phyloP scores from a whole-genome alignment of 495 filamentous ascomycete genomes.

The Talaromyces thailandensis region DNA sequence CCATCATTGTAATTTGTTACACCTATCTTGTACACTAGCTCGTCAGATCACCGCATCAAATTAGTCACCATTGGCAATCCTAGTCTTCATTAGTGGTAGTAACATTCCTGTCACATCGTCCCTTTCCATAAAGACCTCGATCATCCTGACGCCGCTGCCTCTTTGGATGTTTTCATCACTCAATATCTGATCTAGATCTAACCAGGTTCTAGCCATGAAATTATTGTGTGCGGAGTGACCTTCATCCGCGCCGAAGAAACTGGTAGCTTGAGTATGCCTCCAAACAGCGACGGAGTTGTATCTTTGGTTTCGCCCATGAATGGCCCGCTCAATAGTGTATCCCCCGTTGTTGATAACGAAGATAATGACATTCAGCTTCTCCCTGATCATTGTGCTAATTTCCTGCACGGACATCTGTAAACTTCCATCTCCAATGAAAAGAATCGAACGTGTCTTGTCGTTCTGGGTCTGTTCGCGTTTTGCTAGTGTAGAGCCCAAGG shows the following conservation, averaged over 20 bases:
- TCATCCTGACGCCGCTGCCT: slow-evolving; percentile 31
- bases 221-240: slow-evolving; percentile 16
- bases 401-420: slow-evolving; percentile 75
- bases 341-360: slow-evolving; percentile 68
- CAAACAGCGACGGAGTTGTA: slow-evolving; percentile 69
- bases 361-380: slow-evolving; percentile 60
- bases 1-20: too few species aligned
- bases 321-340: slow-evolving; percentile 67
- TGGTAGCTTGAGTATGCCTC: slow-evolving; percentile 40
- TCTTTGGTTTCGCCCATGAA: slow-evolving; percentile 61
- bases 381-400: slow-evolving; percentile 67
- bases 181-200: slow-evolving; percentile 26
- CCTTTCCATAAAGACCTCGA: slow-evolving; percentile 38
- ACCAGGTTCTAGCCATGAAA: slow-evolving; percentile 24
- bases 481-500: slow-evolving; percentile 40
- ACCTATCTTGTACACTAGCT: background rate
- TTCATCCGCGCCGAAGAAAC: slow-evolving; percentile 33
- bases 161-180: slow-evolving; percentile 20
- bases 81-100: slow-evolving; percentile 17
- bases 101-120: slow-evolving; percentile 32
- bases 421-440: slow-evolving; percentile 76
- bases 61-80: slow-evolving; percentile 9
- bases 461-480: slow-evolving; percentile 16
- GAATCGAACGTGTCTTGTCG: slow-evolving; percentile 35
- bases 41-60: background rate